phyloP scores from a whole-genome alignment of 2,329 filamentous ascomycete species.

The Ambrosiella beaveri region DNA sequence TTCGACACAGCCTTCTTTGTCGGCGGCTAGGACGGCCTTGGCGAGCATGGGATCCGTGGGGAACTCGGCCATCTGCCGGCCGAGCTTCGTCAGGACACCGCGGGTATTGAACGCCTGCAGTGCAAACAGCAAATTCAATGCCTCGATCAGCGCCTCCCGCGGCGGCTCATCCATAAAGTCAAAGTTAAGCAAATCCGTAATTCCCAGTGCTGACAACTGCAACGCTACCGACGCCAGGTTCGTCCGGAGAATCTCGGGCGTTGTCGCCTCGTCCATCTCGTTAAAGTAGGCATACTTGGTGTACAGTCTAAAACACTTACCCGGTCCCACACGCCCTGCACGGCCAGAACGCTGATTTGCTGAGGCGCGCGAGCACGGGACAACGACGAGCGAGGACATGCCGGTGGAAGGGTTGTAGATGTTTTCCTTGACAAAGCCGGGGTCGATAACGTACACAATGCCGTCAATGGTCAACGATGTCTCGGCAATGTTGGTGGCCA shows the following conservation, averaged over 20 bases:
- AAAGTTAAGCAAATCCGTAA: slow-evolving; percentile 83
- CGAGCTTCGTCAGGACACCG: slow-evolving; percentile 77
- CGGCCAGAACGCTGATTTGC: slow-evolving; percentile 86
- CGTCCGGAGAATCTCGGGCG: slow-evolving; percentile 81
- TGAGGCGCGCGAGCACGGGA: slow-evolving; percentile 78
- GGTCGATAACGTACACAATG: slow-evolving; percentile 90
- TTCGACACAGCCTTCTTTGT: slow-evolving; percentile 81
- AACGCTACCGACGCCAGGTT: slow-evolving; percentile 75
- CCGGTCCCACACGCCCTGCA: slow-evolving; percentile 78
- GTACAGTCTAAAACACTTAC: slow-evolving; percentile 85
- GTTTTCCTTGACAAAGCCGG: slow-evolving; percentile 90
- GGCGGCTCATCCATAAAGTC: slow-evolving; percentile 93
- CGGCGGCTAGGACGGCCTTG: slow-evolving; percentile 73
- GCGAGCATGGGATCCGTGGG: slow-evolving; percentile 84
- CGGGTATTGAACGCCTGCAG: slow-evolving; percentile 76
- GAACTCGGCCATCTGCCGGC: slow-evolving; percentile 89
- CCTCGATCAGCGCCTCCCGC: slow-evolving; percentile 73
- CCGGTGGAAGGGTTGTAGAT: slow-evolving; percentile 80
- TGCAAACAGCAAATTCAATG: slow-evolving; percentile 80
- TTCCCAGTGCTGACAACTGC: slow-evolving; percentile 73
- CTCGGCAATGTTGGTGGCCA: slow-evolving; percentile 95
- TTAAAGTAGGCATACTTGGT: slow-evolving; percentile 90
- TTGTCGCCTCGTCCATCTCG: slow-evolving; percentile 82
- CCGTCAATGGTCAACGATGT: slow-evolving; percentile 91
- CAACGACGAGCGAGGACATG: slow-evolving; percentile 82